Evolutionary conservation across 192 early-diverging fungal genomes (phyloP).

Genomic region (Piromyces sp.): DNA sequence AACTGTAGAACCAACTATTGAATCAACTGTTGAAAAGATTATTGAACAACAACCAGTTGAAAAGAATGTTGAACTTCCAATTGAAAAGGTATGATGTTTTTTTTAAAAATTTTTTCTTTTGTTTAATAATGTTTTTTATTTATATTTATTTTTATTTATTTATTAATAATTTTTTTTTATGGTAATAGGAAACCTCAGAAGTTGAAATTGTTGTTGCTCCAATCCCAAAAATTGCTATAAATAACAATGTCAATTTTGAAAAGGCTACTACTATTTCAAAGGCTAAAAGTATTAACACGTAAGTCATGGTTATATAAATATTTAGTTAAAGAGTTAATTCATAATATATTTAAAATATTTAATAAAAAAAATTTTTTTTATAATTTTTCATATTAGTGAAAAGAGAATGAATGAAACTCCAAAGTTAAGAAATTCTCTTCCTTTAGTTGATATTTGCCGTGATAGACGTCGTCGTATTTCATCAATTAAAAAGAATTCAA

Average conservation of each 20-base stretch:
- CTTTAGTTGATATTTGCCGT: conserved; percentile 15
- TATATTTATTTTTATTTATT: neutral
- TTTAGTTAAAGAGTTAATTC: too few relatives aligned
- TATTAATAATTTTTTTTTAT: neutral
- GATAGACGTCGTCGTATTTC: conserved; percentile 18
- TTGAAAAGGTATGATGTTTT: neutral
- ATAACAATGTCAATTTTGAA: neutral
- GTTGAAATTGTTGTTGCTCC: neutral
- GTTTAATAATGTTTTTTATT: too few relatives aligned
- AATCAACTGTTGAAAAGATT: too few relatives aligned
- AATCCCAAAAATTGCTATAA: neutral
- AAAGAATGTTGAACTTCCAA: neutral
- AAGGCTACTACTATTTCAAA: neutral
- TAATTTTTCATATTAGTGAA: neutral
- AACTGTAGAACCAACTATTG: neutral
- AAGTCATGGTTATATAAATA: too few relatives aligned
- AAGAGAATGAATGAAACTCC: neutral
- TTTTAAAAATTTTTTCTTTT: too few relatives aligned
- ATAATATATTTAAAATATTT: too few relatives aligned
- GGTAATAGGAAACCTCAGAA: neutral
- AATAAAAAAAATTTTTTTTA: too few relatives aligned
- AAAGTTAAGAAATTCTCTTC: neutral
- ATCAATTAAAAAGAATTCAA: neutral
- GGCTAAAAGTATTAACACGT: neutral
- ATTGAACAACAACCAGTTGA: neutral